Conservation (phyloP, 352 stramenopile species). For the Aphanomyces astaci region DNA sequence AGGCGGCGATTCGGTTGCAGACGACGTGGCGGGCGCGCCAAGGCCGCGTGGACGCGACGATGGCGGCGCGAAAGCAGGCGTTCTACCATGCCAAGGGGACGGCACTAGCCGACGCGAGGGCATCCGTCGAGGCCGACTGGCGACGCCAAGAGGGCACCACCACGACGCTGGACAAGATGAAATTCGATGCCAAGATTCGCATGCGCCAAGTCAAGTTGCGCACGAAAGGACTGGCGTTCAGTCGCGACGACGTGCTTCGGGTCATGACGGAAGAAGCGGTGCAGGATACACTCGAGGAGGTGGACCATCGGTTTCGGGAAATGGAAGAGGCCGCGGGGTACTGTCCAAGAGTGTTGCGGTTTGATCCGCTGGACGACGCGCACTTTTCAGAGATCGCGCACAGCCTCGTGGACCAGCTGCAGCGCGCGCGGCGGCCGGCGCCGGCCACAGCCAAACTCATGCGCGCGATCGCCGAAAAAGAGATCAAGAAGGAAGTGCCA, state of each 20-base stretch:
- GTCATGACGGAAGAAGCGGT: slow-evolving; percentile 82
- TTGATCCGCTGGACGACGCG: slow-evolving; percentile 12
- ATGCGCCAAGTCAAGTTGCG: slow-evolving; percentile 89
- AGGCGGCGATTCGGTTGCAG: slow-evolving; percentile 75
- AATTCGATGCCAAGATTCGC: slow-evolving; percentile 89
- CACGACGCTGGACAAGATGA: slow-evolving; percentile 85
- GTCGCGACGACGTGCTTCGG: slow-evolving; percentile 66
- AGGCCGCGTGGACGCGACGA: slow-evolving; percentile 54
- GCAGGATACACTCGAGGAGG: slow-evolving; percentile 61
- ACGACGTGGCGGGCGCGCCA: slow-evolving; percentile 69
- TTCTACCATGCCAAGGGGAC: slow-evolving; percentile 84
- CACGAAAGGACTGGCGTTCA: slow-evolving; percentile 72
- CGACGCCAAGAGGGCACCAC: slow-evolving; percentile 55
- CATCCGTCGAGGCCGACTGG: slow-evolving; percentile 63
- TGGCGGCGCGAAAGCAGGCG: slow-evolving; percentile 76
- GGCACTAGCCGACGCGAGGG: slow-evolving; percentile 55
- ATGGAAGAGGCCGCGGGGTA: slow-evolving; percentile 83
- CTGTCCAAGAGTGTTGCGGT: slow-evolving; percentile 23
- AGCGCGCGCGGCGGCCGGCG: slow-evolving; percentile 36
- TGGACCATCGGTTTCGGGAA: slow-evolving; percentile 75
- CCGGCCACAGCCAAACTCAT: slow-evolving; percentile 38
- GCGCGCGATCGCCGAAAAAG: slow-evolving; percentile 52
- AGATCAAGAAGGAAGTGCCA: slow-evolving; percentile 38
- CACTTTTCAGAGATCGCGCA: slow-evolving; percentile 50
- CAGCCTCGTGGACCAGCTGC: slow-evolving; percentile 43